Conservation (phyloP, 1,284 basidiomycete species). For the Cerrena zonata region DNA sequence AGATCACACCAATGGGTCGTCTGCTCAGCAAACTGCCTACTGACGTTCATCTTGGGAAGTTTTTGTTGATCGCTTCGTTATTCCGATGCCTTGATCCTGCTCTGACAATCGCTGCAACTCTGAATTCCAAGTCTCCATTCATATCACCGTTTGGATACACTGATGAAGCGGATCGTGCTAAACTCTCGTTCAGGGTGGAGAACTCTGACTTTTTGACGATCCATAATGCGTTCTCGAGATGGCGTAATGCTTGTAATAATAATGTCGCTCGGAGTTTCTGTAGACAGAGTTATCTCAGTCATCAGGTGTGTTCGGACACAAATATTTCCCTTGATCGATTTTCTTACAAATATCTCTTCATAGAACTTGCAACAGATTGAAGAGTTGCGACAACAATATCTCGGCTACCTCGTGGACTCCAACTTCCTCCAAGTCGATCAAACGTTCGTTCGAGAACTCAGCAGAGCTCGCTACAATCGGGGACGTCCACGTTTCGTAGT, state of each 20-base stretch:
- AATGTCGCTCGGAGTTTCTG: constrained; percentile 72
- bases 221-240: constrained; percentile 85
- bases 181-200: constrained; percentile 78
- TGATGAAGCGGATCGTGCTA: constrained; percentile 81
- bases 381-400: constrained; percentile 90
- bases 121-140: constrained; percentile 94
- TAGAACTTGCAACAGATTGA: constrained; percentile 94
- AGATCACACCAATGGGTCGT: constrained; percentile 92
- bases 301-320: constrained; percentile 56
- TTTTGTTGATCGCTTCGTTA: constrained; percentile 80
- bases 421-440: constrained; percentile 74
- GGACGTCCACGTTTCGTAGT: constrained; percentile 72
- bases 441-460: constrained; percentile 67
- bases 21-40: constrained; percentile 89
- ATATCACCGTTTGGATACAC: constrained; percentile 85
- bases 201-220: constrained; percentile 96
- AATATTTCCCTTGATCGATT: neutral
- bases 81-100: constrained; percentile 93
- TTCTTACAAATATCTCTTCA: too few relatives aligned
- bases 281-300: constrained; percentile 78
- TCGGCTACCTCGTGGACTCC: constrained; percentile 86
- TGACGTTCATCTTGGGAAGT: constrained; percentile 95
- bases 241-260: constrained; percentile 65
- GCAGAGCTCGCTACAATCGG: constrained; percentile 72
- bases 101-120: constrained; percentile 87